Conservation (phyloP, 768 basidiomycete species). For the Pleurotus tuoliensis region DNA sequence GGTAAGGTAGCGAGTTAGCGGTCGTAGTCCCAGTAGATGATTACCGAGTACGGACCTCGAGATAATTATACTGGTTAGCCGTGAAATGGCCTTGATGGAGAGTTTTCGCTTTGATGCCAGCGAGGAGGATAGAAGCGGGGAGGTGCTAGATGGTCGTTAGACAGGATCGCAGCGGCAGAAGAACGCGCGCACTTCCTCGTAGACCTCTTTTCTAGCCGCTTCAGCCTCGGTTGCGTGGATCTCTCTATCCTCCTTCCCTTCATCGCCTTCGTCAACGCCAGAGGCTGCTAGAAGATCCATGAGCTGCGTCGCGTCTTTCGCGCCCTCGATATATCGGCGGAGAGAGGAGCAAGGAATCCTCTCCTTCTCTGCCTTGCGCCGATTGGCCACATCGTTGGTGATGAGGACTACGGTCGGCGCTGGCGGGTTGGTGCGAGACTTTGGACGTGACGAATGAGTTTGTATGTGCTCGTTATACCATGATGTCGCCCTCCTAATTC, state of each 20-base stretch:
- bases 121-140: constrained; percentile 61
- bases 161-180: too few relatives aligned
- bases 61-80: constrained; percentile 92
- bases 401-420: constrained; percentile 71
- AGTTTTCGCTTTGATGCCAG: constrained; percentile 81
- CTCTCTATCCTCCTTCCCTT: not conserved
- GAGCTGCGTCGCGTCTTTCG: constrained; percentile 58
- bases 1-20: not conserved
- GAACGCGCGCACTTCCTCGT: constrained; percentile 61
- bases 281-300: constrained; percentile 78
- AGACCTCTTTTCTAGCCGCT: constrained; percentile 55
- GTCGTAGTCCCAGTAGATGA: not conserved
- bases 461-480: constrained; percentile 83
- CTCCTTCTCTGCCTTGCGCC: constrained; percentile 65
- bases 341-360: constrained; percentile 69
- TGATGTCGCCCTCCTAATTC: constrained; percentile 80
- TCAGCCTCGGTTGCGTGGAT: constrained; percentile 60
- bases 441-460: constrained; percentile 44
- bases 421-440: constrained; percentile 15
- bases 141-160: constrained; percentile 27
- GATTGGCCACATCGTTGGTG: constrained; percentile 86
- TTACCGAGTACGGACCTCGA: constrained; percentile 58
- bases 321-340: constrained; percentile 75
- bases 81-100: constrained; percentile 94
- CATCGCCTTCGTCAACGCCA: constrained; percentile 43